Base-by-base conservation (phyloP, 805 yeast genomes). In the Lipomyces anomalus region DNA sequence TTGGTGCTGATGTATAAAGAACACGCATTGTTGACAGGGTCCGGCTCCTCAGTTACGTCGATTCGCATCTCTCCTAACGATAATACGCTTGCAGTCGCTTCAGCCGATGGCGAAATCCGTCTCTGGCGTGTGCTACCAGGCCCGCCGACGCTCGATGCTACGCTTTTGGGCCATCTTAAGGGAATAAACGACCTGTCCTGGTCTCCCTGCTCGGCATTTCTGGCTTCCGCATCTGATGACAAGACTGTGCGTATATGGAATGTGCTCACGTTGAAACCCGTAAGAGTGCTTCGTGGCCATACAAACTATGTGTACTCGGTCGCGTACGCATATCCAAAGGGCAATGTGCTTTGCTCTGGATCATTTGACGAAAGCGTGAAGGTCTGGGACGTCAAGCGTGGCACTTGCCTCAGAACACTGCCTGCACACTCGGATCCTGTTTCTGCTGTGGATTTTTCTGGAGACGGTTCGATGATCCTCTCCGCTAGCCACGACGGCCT, bases 361-460 rank as follows among this genome's bases (percentile, higher is more conserved):
- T 79, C 94, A 1, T 78, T 92, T 41, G 98, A 90, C 64, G 97
- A 90, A 61, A 86, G 90, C 42, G 80, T 92, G 13, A 75, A 89
- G 42, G 73, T 90, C 2, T 90, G 98, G 98, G 96, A 90, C 63
- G 75, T 82, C 1, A 68, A 71, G 26, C 69, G 77, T 17, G 94
- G 94, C 1, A 73, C 73, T 33, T 75, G 84, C 45, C 66, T 87
- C 56, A 80, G 83, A 59, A 85, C 94, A 0, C 67, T 90, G 40
- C 83, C 95, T 33, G 97, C 97, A 0, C 98, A 90, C 65, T 78
- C 94, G 0, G 97, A 87, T 56, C 94, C 97, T 0, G 84, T 92
- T 1, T 78, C 85, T 20, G 73, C 85, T 0, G 69, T 89, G 1
- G 81, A 86, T 57, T 66, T 90, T 39, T 77, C 84, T 1, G 79